Conservation (phyloP, 768 basidiomycete species). For the Lactarius tabidus region DNA sequence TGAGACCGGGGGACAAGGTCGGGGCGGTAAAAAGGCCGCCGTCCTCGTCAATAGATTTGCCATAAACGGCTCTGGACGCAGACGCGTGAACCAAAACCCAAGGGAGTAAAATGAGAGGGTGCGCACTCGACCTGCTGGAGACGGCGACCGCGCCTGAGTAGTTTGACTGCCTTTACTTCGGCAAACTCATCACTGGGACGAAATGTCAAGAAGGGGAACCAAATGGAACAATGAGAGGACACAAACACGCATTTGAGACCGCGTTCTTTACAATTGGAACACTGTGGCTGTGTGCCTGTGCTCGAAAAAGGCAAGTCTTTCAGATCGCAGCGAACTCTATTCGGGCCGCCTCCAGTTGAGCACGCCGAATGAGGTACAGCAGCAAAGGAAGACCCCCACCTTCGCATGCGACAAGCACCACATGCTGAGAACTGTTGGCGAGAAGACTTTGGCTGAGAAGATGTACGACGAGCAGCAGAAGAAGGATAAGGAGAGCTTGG, state of each 20-base stretch:
- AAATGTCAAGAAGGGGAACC: neutral
- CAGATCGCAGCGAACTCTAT: conserved; percentile 88
- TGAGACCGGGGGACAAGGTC: conserved; percentile 47
- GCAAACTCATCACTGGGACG: conserved; percentile 82
- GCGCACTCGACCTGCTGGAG: conserved; percentile 83
- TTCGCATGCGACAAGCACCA: conserved; percentile 86
- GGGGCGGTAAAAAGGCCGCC: conserved; percentile 33
- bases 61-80: conserved; percentile 64
- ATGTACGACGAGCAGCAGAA: conserved; percentile 31
- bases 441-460: conserved; percentile 62
- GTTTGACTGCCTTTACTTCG: conserved; percentile 85
- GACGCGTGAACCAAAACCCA: conserved; percentile 5
- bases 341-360: conserved; percentile 9
- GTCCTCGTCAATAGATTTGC: conserved; percentile 53
- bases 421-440: conserved; percentile 91
- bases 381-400: conserved; percentile 39
- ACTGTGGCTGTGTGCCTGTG: conserved; percentile 46
- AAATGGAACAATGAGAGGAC: neutral
- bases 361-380: conserved; percentile 1
- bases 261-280: conserved; percentile 88
- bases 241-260: conserved; percentile 91
- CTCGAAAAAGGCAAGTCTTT: conserved; percentile 66
- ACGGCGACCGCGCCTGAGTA: conserved; percentile 72
- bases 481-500: conserved; percentile 34
- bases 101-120: conserved; percentile 12